Conservation (phyloP, 2,329 filamentous ascomycete species). For the Hirsutella minnesotensis region DNA sequence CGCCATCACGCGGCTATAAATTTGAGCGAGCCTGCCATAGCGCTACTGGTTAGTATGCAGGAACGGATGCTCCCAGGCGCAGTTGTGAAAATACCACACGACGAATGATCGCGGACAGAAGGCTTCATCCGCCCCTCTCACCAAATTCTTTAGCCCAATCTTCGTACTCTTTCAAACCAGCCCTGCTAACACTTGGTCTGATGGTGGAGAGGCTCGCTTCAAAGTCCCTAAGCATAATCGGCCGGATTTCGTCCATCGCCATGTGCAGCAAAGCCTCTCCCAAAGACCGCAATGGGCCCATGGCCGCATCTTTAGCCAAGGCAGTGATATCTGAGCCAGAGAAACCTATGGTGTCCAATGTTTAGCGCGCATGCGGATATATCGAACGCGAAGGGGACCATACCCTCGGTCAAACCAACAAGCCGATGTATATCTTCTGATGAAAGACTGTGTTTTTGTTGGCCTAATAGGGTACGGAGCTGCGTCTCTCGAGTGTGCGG, state of each 20-base stretch:
- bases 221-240: constrained; percentile 77
- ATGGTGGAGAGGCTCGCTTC: constrained; percentile 74
- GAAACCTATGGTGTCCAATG: constrained; percentile 58
- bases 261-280: constrained; percentile 84
- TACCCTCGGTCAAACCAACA: constrained; percentile 75
- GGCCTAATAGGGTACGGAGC: constrained; percentile 64
- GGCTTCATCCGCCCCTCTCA: constrained; percentile 63
- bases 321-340: constrained; percentile 96
- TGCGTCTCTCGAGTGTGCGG: constrained; percentile 69
- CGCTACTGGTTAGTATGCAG: too few species aligned
- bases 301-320: constrained; percentile 91
- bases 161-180: constrained; percentile 80
- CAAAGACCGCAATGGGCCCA: constrained; percentile 84
- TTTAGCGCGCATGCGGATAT: too few species aligned
- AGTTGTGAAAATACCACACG: too few species aligned
- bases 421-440: constrained; percentile 61
- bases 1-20: too few species aligned
- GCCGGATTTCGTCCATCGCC: constrained; percentile 86
- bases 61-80: too few species aligned
- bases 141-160: constrained; percentile 92
- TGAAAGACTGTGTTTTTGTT: constrained; percentile 74
- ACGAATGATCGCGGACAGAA: background rate
- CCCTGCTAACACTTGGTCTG: constrained; percentile 75
- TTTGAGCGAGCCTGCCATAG: too few species aligned
- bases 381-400: too few species aligned